phyloP scores from a whole-genome alignment of 2,329 filamentous ascomycete species.

The Claviceps purpurea region DNA sequence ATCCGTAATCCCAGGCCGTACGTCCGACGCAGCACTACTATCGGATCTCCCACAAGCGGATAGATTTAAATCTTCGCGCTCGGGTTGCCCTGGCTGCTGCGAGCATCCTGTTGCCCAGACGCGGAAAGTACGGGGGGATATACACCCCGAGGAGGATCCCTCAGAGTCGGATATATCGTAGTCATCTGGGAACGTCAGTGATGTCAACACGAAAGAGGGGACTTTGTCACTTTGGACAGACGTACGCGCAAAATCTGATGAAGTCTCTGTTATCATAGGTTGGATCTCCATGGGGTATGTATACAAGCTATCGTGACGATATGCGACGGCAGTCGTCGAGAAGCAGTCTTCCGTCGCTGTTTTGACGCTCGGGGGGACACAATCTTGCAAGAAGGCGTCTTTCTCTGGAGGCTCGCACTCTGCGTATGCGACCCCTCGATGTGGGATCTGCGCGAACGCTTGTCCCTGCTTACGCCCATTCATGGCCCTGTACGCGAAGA shows the following conservation, averaged over 20 bases:
- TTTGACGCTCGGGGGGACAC: not conserved
- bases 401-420: not conserved
- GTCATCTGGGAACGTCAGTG: slow-evolving; percentile 1
- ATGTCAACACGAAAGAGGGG: not conserved
- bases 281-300: not conserved
- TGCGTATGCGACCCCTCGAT: not conserved
- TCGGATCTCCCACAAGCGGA: rapidly evolving
- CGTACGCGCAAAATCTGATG: not conserved
- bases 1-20: not conserved
- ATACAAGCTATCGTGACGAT: not conserved
- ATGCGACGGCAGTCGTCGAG: not conserved
- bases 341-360: not conserved
- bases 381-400: not conserved
- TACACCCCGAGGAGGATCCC: slow-evolving; percentile 21
- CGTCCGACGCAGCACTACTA: not conserved
- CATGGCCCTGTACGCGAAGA: slow-evolving; percentile 22
- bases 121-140: slow-evolving; percentile 29
- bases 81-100: rapidly evolving
- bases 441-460: too few relatives aligned
- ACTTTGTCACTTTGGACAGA: not conserved
- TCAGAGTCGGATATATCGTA: slow-evolving; percentile 27
- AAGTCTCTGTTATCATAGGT: too few relatives aligned
- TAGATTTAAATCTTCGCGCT: too few relatives aligned
- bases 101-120: slow-evolving; percentile 19
- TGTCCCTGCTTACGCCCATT: not conserved